A percentile compares a stretch with the other conserved stretches of the same genome.
Evolutionary conservation across 2,329 filamentous ascomycete genomes (phyloP).

Genomic region (Colletotrichum sojae): DNA sequence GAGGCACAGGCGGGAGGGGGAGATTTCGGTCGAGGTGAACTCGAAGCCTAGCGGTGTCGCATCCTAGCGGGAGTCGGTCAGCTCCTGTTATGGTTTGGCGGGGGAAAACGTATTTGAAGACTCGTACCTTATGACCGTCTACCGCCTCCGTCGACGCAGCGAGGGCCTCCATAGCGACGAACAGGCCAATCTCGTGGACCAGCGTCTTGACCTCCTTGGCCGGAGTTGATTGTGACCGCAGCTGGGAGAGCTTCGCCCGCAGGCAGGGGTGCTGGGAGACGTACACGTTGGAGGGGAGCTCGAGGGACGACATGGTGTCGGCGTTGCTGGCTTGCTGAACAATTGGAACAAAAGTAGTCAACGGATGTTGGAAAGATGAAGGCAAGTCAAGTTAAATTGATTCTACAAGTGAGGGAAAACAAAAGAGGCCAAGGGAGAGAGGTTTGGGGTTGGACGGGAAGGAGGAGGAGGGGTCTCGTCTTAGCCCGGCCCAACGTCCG

Average conservation of each 20-base stretch:
- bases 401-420: too few relatives aligned
- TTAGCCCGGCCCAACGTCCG: slow-evolving; percentile 27
- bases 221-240: slow-evolving; percentile 80
- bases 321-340: neutral
- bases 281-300: slow-evolving; percentile 75
- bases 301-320: slow-evolving; percentile 51
- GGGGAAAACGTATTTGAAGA: neutral
- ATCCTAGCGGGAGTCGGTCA: slow-evolving; percentile 65
- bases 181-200: slow-evolving; percentile 87
- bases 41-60: slow-evolving; percentile 83
- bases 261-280: slow-evolving; percentile 90
- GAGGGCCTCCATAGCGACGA: slow-evolving; percentile 87
- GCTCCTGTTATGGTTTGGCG: neutral
- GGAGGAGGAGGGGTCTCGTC: slow-evolving; percentile 26
- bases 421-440: too few relatives aligned
- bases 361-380: neutral
- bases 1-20: slow-evolving; percentile 79
- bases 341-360: neutral
- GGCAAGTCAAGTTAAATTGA: too few relatives aligned
- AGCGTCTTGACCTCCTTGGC: slow-evolving; percentile 84
- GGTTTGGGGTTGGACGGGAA: slow-evolving; percentile 5
- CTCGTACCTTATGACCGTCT: slow-evolving; percentile 72
- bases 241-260: slow-evolving; percentile 88
- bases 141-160: slow-evolving; percentile 71
- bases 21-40: slow-evolving; percentile 76